Percentiles rank a stretch among this genome's conserved stretches.
phyloP scores from a whole-genome alignment of 257 asterid genomes.

The Anisodus acutangulus region DNA sequence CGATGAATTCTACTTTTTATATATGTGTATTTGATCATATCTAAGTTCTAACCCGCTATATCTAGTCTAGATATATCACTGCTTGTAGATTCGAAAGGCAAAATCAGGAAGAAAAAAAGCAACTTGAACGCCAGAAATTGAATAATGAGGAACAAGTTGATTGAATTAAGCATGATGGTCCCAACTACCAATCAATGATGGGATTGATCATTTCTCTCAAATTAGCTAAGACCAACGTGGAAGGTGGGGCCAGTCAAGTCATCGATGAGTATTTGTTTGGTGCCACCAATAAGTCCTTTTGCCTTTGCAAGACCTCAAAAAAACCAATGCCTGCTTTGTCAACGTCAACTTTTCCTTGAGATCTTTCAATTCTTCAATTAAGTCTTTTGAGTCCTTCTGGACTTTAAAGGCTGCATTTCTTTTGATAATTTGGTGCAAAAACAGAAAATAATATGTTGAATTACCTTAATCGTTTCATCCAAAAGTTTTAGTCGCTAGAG shows the following conservation, averaged over 20 bases:
- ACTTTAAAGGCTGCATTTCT: not conserved
- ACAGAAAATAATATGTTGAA: not conserved
- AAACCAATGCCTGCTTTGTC: not conserved
- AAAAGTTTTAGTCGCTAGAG: not conserved
- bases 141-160: constrained; percentile 29
- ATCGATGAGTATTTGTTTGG: not conserved
- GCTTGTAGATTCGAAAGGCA: not conserved
- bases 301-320: not conserved
- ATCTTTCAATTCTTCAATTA: not conserved
- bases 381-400: not conserved
- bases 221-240: not conserved
- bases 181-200: constrained; percentile 3
- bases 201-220: not conserved
- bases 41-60: no score
- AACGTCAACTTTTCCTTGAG: not conserved
- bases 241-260: not conserved
- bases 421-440: not conserved
- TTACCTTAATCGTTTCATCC: not conserved
- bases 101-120: not conserved
- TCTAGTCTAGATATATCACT: not conserved
- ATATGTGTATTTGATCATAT: no score
- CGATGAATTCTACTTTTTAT: no score
- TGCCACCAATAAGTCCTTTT: not conserved
- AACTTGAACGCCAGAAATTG: not conserved
- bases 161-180: constrained; percentile 20